Percentiles rank a stretch among this genome's conserved stretches.
Conservation (phyloP, 257 asterid species). For the Solanum ossicruentum region DNA sequence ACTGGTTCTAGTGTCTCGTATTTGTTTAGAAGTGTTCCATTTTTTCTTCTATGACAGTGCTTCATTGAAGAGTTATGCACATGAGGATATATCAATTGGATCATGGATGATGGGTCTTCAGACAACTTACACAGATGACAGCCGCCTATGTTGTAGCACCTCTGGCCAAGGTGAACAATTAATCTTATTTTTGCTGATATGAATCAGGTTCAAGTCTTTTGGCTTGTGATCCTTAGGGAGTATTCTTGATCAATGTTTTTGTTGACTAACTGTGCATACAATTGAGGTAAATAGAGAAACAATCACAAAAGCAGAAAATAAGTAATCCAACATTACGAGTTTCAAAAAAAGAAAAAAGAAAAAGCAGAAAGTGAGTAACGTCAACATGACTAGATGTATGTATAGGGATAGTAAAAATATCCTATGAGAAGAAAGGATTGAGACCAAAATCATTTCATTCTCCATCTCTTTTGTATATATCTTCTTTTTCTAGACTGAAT, state of each 20-base stretch:
- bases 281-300: not conserved
- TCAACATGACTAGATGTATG: not conserved
- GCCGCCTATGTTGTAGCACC: conserved; percentile 63
- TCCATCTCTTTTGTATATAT: not conserved
- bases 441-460: not conserved
- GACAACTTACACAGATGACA: conserved; percentile 75
- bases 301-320: not conserved
- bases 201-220: not conserved
- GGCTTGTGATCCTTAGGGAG: not conserved
- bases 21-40: not conserved
- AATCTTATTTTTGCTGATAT: not conserved
- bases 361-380: not conserved
- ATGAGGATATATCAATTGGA: conserved; percentile 71
- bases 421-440: not conserved
- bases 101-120: conserved; percentile 97
- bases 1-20: not conserved
- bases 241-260: not conserved
- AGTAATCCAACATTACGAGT: not conserved
- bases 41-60: conserved; percentile 39
- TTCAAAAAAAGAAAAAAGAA: not conserved
- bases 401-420: not conserved
- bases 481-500: not conserved
- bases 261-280: not conserved
- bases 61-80: conserved; percentile 72
- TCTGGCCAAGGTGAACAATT: conserved; percentile 45